These are phyloP conservation scores for Cladophialophora psammophila DNA, from an alignment of 2,329 filamentous ascomycete species.

Conservation along the genomic window DNA sequence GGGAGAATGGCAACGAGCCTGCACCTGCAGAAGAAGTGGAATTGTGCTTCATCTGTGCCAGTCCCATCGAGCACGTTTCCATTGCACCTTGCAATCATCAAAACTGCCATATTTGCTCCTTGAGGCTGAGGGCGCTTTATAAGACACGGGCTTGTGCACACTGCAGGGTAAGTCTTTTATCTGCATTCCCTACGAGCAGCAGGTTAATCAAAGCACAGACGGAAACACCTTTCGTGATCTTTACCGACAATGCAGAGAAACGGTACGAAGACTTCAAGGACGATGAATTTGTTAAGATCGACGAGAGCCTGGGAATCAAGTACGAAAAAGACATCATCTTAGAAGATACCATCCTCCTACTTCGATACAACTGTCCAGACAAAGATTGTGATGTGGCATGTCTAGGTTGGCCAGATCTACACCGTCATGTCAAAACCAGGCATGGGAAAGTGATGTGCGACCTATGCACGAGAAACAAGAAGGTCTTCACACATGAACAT, in stretches of 20 bases:
- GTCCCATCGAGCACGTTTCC: slow-evolving; percentile 83
- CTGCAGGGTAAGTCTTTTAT: slow-evolving; percentile 72
- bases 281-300: slow-evolving; percentile 75
- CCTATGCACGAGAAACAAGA: slow-evolving; percentile 91
- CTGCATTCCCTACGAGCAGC: not conserved
- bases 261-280: slow-evolving; percentile 82
- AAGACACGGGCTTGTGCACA: slow-evolving; percentile 98
- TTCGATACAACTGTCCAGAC: slow-evolving; percentile 96
- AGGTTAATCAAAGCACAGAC: slow-evolving; percentile 43
- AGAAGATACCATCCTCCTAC: slow-evolving; percentile 84
- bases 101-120: slow-evolving; percentile 93
- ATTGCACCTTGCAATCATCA: slow-evolving; percentile 94
- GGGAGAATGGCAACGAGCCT: slow-evolving; percentile 18
- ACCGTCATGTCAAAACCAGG: slow-evolving; percentile 78
- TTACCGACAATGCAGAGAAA: slow-evolving; percentile 84
- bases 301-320: slow-evolving; percentile 87
- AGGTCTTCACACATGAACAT: slow-evolving; percentile 98
- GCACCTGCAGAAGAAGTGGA: slow-evolving; percentile 68
- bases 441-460: slow-evolving; percentile 81
- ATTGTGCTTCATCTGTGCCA: slow-evolving; percentile 97
- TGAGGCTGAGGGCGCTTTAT: slow-evolving; percentile 90
- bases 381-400: slow-evolving; percentile 83
- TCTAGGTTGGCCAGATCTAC: slow-evolving; percentile 78
- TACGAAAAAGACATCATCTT: slow-evolving; percentile 90
- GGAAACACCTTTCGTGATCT: slow-evolving; percentile 75